Evolutionary conservation across 441 rosid species (phyloP), one percentile per base, ranked within the genome.

Genomic region (Pelargonium cotyledonis): DNA sequence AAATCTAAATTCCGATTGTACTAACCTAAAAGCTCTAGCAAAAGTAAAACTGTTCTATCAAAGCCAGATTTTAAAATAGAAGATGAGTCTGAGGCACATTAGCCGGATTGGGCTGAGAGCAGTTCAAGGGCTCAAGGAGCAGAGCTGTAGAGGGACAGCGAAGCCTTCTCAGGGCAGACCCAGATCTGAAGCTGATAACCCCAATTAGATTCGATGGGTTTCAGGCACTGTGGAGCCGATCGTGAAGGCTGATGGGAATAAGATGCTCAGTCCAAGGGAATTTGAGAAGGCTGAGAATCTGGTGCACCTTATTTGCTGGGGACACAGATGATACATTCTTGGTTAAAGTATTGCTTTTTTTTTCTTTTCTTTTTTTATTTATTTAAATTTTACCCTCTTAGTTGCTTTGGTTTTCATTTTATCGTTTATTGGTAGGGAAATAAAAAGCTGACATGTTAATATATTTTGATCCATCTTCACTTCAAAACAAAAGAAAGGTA

Each of bases 221-320:
- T 21, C 23, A 21, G 23, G 23, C 23, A 21, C 23, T 21, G 23
- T 49, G 55, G 55, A 12, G 55, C 55, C 55, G 5, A 31, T 49
- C 0, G 1, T 26, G 70, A 65, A 16, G 43, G 70, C 19, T 2
- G 18, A 7, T 19, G 26, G 60, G 16, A 57, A 19, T 8, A 46
- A 62, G 61, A 12, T 29, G 2, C 35, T 65, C 66, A 67, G 55
- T 67, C 35, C 19, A 8, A 62, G 63, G 46, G 73, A 70, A 11
- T 74, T 62, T 0, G 67, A 75, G 63, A 75, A 70, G 67, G 64
- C 74, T 9, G 71, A 75, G 41, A 70, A 38, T 10, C 0, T 66
- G 62, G 65, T 78, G 80, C 77, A 80, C 51, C 74, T 75, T 35
- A 58, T 78, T 16, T 73, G 35, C 43, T 75, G 84, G 77, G 77